phyloP scores from a whole-genome alignment of 129 eudicot genomes.

The Chrysanthemum seticuspe region DNA sequence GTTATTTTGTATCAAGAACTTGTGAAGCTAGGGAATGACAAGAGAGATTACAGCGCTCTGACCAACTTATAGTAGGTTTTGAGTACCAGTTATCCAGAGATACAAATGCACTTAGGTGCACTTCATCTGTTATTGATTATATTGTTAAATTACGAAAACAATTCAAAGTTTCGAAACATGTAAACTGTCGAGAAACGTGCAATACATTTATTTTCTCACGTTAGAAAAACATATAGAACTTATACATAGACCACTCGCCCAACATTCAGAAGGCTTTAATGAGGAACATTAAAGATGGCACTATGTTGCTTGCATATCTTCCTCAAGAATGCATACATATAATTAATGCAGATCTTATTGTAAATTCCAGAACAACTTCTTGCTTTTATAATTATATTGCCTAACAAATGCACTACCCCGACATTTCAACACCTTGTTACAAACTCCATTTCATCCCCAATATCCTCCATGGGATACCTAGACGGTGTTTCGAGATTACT shows the following conservation, averaged over 20 bases:
- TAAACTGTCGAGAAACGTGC: not conserved
- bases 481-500: conserved; percentile 27
- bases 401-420: conserved; percentile 82
- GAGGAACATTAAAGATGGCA: conserved; percentile 83
- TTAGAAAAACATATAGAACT: not conserved
- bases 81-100: no score
- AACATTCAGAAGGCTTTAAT: conserved; percentile 80
- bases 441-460: conserved; percentile 53
- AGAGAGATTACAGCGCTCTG: no score
- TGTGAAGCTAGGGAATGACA: no score
- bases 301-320: conserved; percentile 87
- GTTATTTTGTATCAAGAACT: no score
- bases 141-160: no score
- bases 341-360: conserved; percentile 69
- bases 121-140: no score
- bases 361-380: conserved; percentile 52
- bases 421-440: conserved; percentile 63
- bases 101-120: no score
- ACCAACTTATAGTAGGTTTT: no score
- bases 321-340: conserved; percentile 74
- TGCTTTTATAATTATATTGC: conserved; percentile 68
- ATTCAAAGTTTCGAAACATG: no score
- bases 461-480: conserved; percentile 21
- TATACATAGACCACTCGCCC: conserved; percentile 75
- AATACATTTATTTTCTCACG: conserved; percentile 21